Percentiles rank a stretch among this genome's conserved stretches.
Evolutionary conservation across 1,284 basidiomycete species (phyloP).

Genomic region (Malassezia obtusa): DNA sequence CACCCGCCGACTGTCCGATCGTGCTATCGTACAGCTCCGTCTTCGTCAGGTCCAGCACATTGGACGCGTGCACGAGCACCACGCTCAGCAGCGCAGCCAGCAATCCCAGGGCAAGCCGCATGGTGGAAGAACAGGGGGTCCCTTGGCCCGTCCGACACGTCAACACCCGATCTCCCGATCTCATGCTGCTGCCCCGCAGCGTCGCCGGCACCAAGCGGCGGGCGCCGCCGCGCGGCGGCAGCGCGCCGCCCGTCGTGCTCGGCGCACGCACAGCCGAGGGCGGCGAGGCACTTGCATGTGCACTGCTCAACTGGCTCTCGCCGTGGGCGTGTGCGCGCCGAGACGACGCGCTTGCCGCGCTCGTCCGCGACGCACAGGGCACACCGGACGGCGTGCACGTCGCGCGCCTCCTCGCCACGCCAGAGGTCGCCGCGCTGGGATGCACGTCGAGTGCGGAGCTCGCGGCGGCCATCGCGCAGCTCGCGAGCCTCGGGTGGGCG

Average conservation of each 20-base stretch:
- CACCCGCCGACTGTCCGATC: constrained; percentile 30
- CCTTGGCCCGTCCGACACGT: constrained; percentile 10
- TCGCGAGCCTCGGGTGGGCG: not conserved
- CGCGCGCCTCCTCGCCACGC: not conserved
- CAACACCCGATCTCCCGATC: constrained; percentile 2
- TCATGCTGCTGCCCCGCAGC: constrained; percentile 17
- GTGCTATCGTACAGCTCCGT: constrained; percentile 32
- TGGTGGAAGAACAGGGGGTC: not conserved
- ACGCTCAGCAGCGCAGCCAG: not conserved
- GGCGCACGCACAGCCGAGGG: not conserved
- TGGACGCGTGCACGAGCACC: constrained; percentile 18
- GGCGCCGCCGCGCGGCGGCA: not conserved
- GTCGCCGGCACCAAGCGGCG: constrained; percentile 14
- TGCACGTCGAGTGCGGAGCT: constrained; percentile 2
- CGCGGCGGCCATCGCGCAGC: not conserved
- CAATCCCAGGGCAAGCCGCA: not conserved
- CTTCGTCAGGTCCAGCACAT: constrained; percentile 40
- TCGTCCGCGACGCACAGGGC: not conserved
- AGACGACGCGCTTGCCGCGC: not conserved
- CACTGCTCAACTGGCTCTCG: constrained; percentile 7
- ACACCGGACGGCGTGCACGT: constrained; percentile 2
- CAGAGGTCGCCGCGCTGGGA: not conserved
- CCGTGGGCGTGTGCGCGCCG: constrained; percentile 4
- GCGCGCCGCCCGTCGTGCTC: not conserved
- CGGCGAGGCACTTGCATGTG: not conserved